These are phyloP conservation scores for Eimeria acervulina DNA, from an alignment of 169 alveolate species.

Conservation along the genomic window DNA sequence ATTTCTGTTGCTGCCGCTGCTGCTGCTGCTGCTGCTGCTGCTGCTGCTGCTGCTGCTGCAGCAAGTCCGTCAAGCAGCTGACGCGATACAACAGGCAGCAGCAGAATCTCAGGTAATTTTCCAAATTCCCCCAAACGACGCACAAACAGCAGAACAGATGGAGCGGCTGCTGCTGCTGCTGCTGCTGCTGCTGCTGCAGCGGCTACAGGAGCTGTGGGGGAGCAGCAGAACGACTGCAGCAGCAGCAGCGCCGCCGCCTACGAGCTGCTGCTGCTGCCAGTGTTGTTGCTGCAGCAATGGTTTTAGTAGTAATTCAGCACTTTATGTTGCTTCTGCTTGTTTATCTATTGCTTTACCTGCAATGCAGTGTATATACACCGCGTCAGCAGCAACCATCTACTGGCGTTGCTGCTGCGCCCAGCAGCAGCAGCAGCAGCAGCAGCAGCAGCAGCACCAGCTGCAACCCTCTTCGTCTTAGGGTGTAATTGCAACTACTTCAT, in stretches of 20 bases:
- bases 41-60: constrained; percentile 74
- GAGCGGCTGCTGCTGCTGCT: constrained; percentile 59
- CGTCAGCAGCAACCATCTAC: neutral
- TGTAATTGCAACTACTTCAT: neutral
- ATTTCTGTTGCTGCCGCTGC: constrained; percentile 60
- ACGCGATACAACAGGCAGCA: constrained; percentile 29
- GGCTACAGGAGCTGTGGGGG: constrained; percentile 72
- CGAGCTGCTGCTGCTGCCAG: neutral
- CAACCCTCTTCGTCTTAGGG: neutral
- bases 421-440: constrained; percentile 21
- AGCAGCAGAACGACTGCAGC: constrained; percentile 52
- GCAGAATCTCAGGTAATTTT: constrained; percentile 27
- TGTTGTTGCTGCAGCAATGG: neutral
- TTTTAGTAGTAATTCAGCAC: neutral
- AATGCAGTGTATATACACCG: neutral
- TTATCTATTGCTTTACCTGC: neutral
- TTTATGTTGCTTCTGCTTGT: neutral
- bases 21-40: constrained; percentile 68
- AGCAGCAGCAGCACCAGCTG: constrained; percentile 37
- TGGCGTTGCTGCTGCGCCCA: constrained; percentile 10
- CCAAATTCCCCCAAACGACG: constrained; percentile 61
- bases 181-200: constrained; percentile 32
- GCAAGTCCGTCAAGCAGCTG: constrained; percentile 37
- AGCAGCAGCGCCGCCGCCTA: constrained; percentile 66
- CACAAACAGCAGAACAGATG: constrained; percentile 57